Base-by-base conservation (phyloP, 129 eudicot species). In the Escallonia rubra region DNA sequence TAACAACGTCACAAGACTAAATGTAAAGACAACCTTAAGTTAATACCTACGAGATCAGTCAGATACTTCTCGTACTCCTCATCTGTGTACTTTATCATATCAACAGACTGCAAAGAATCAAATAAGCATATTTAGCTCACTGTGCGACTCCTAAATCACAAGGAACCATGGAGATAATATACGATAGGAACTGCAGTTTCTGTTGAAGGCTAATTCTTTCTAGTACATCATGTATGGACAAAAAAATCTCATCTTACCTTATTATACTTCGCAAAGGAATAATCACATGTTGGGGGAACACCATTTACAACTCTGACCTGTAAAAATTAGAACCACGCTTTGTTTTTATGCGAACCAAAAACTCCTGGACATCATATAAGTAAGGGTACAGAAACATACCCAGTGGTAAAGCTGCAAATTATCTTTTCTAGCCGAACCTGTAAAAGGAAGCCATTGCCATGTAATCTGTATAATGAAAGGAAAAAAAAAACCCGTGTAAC, bases 231-330 rank as follows among this genome's bases (percentile, higher is more conserved):
- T 14, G 68, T 57, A 58, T 39, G 43, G 60, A 70, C n/a, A 14
- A 62, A 66, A 15, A 34, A 38, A 44, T 59, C n/a, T 10, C 62
- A 15, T 38, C 43, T 46, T 81, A 86, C 98, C 91, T 89, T 93
- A 81, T 93, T 93, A 80, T 84, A 89, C 82, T 86, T 93, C 43
- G 99, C 99, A 75, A 93, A 93, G 41, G 93, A 81, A 71, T 93
- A 93, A 63, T 93, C 99, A 70, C 96, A 96, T 6, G 88, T 86
- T 12, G 99, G 99, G 38, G 99, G 96, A 73, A 85, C 82, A 71
- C 95, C 90, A 63, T 93, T 93, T 38, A 93, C 96, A 71, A 93
- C 96, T 78, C 99, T 87, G 64, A 93, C 99, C 98, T 92, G 76
- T 44, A 77, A 52, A 73, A 43, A n/a, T n/a, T 39, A 46, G 3